A percentile compares a stretch with the other conserved stretches of the same genome.
Evolutionary conservation across 2,329 filamentous ascomycete genomes (phyloP).

Genomic region (Cladosporium sp.): DNA sequence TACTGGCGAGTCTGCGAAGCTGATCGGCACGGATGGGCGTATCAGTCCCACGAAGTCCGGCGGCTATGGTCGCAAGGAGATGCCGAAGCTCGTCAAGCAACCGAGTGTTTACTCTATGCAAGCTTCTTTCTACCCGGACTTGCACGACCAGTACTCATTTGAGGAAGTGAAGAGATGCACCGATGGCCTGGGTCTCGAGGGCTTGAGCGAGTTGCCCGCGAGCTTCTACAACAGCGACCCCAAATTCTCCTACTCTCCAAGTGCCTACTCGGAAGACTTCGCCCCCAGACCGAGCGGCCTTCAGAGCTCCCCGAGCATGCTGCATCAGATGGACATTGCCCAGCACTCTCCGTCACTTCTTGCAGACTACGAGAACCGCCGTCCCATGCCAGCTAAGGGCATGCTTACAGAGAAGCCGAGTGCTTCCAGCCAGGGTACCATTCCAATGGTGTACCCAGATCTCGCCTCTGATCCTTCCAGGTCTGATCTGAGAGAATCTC

Average conservation of each 20-base stretch:
- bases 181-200: conserved; percentile 32
- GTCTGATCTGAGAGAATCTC: not conserved
- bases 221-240: conserved; percentile 22
- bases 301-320: not conserved
- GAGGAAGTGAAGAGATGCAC: conserved; percentile 32
- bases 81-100: conserved; percentile 30
- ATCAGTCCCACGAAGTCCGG: conserved; percentile 30
- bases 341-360: not conserved
- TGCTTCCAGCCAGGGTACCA: conserved; percentile 20
- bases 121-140: conserved; percentile 31
- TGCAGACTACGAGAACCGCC: not conserved
- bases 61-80: conserved; percentile 27
- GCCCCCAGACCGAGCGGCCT: not conserved
- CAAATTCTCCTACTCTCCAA: conserved; percentile 30
- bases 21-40: conserved; percentile 24
- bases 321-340: not conserved
- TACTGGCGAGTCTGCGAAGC: not conserved
- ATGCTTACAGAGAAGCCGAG: conserved; percentile 17
- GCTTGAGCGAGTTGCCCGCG: conserved; percentile 32
- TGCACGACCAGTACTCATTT: conserved; percentile 26
- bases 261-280: conserved; percentile 27
- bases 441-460: conserved; percentile 25
- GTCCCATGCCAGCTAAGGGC: not conserved
- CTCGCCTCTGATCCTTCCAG: conserved; percentile 25
- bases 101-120: conserved; percentile 34